A percentile compares a stretch with the other conserved stretches of the same genome.
phyloP scores from a whole-genome alignment of 164 flowering plant genomes.

The Liriodendron chinense region DNA sequence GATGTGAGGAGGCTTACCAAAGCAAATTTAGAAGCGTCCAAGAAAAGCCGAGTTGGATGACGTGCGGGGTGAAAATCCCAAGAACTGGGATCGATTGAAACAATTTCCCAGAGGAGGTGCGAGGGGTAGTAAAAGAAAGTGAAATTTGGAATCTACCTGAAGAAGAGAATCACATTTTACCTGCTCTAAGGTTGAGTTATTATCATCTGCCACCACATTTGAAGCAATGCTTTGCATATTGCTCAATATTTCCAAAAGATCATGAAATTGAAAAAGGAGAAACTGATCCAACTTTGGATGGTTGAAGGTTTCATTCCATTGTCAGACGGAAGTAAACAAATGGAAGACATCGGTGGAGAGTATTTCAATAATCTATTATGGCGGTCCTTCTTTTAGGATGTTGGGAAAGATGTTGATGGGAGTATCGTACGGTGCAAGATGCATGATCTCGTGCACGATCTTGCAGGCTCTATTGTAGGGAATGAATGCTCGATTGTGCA shows the following conservation, averaged over 20 bases:
- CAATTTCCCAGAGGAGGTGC: too few relatives aligned
- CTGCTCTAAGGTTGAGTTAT: slow-evolving; percentile 19
- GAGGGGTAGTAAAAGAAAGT: too few relatives aligned
- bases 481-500: too few relatives aligned
- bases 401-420: not conserved
- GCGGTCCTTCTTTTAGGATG: not conserved
- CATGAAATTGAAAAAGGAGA: slow-evolving; percentile 4
- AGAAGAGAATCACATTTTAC: slow-evolving; percentile 4
- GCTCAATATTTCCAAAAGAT: slow-evolving; percentile 21
- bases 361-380: not conserved
- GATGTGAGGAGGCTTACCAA: not conserved
- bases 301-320: slow-evolving; percentile 1
- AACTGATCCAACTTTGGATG: slow-evolving; percentile 15
- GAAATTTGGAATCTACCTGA: slow-evolving; percentile 17
- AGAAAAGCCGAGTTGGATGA: slow-evolving; percentile 8
- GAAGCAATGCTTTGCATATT: slow-evolving; percentile 17
- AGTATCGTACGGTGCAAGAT: too few relatives aligned
- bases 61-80: slow-evolving; percentile 11
- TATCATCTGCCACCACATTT: slow-evolving; percentile 12
- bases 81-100: too few relatives aligned
- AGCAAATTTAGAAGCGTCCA: slow-evolving; percentile 6
- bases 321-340: not conserved
- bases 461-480: not conserved
- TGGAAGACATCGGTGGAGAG: slow-evolving; percentile 2
- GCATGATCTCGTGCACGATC: slow-evolving; percentile 10